Conservation (phyloP, 768 basidiomycete species). For the Asterophora lycoperdoides region DNA sequence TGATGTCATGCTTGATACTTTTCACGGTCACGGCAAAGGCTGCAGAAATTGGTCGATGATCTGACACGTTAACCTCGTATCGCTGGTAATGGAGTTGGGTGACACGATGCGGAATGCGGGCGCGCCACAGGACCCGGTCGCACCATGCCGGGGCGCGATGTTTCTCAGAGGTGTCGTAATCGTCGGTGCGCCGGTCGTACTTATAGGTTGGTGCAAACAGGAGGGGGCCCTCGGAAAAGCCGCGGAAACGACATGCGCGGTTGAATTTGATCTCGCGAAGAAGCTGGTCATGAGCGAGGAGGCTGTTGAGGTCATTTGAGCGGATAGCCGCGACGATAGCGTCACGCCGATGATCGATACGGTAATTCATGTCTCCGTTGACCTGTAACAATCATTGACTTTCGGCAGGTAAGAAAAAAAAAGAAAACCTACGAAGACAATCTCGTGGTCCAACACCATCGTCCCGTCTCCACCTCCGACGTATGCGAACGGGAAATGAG, state of each 20-base stretch:
- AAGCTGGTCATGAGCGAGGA: slow-evolving; percentile 83
- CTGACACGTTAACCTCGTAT: slow-evolving; percentile 85
- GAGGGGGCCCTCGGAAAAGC: slow-evolving; percentile 79
- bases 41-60: slow-evolving; percentile 87
- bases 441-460: slow-evolving; percentile 92
- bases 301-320: slow-evolving; percentile 56
- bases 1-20: slow-evolving; percentile 53
- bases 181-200: slow-evolving; percentile 74
- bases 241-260: slow-evolving; percentile 79
- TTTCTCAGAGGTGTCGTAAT: slow-evolving; percentile 90
- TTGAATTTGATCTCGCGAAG: slow-evolving; percentile 85
- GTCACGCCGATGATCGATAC: slow-evolving; percentile 90
- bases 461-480: slow-evolving; percentile 91
- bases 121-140: slow-evolving; percentile 84
- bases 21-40: slow-evolving; percentile 75
- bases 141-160: slow-evolving; percentile 93
- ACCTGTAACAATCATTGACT: slow-evolving; percentile 39
- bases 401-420: background rate
- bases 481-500: slow-evolving; percentile 61
- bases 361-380: slow-evolving; percentile 96
- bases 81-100: slow-evolving; percentile 66
- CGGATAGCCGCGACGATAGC: slow-evolving; percentile 67
- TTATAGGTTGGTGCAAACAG: slow-evolving; percentile 92
- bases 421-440: slow-evolving; percentile 70
- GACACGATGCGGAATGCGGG: slow-evolving; percentile 53